Evolutionary conservation across 2,329 filamentous ascomycete genomes (phyloP), one percentile per base, ranked within the genome.

Genomic region (Sclerotinia trifoliorum): DNA sequence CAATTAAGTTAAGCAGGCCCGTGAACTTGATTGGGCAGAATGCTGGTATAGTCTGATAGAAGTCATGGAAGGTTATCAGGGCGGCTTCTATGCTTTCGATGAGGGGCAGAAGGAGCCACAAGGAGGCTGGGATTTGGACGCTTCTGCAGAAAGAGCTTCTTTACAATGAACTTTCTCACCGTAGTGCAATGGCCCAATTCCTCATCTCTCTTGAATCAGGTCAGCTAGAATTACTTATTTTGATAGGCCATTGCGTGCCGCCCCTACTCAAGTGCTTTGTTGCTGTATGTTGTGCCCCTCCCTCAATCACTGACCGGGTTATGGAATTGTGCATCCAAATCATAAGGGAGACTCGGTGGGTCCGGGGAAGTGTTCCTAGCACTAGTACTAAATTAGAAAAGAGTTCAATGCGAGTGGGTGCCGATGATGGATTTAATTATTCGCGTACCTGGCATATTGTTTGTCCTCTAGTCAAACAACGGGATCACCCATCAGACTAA

Each of bases 291-390:
- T 57, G 55, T 57, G 35, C 55, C 54, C 55, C 63, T 57, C 42
- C 46, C 54, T 65, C 52, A 56, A 57, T 66, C 54, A 58, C 29
- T 51, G 54, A 51, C 64, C 24, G 54, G 63, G 42, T 42, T 61
- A 2, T 44, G 35, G 62, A 67, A 29, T 67, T 67, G 35, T 67
- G 65, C 57, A 67, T 61, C 57, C 56, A 60, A 52, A 46, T 61
- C 55, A 51, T 17, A 55, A 26, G 44, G 49, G n/a, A 62, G 26
- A 17, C 56, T 24, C 29, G 49, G 29, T 62, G 65, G 65, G 65
- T 67, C 65, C 65, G 65, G 65, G 65, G 65, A 67, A 67, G 65
- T 42, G 48, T 62, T 61, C 65, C 56, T 63, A 67, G 39, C 21
- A 67, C 48, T 62, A 67, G 48, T 29, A 54, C 56, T 49, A 58